Base-by-base conservation (phyloP, 1,284 basidiomycete genomes). In the Cutaneotrichosporon spelunceum region DNA sequence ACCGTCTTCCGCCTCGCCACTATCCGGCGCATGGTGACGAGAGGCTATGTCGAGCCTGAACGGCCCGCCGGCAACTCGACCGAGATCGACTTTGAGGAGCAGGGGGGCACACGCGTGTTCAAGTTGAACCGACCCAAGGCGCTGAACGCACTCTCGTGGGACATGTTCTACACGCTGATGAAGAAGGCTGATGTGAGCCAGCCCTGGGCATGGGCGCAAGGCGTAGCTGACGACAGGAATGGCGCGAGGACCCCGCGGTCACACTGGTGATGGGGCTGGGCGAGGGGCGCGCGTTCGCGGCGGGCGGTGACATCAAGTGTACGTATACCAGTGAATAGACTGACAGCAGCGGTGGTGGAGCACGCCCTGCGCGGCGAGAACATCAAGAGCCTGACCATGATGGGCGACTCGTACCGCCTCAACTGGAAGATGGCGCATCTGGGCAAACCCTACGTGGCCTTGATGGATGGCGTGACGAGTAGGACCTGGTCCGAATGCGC, bases 391-490 rank as follows among this genome's bases (percentile, higher is more conserved):
- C 9, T 50, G 26, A 29, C 86, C 21, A 96, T 91, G 79, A 96
- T 97, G 82, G 86, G 86, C 74, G 82, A 84, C 73, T 94, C 97
- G 88, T 95, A 93, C 74, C 87, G 90, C 71, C 81, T 93, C 69
- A 90, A 96, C 81, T 90, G 88, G 74, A 81, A 86, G 57, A 81
- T 97, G 53, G 89, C 91, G 2, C 83, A 84, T 0, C 80, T 91
- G 30, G 82, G 82, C 29, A 93, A 92, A 75, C 88, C 91, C 9
- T 94, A 95, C 75, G 84, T 97, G 33, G 86, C 86, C 49, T 81
- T 97, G 62, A 85, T 95, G 79, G 90, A 95, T 72, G 92, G 93
- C 13, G 84, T 88, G 61, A 91, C 90, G 72, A 70, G 89, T 84
- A 73, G 69, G 89, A 84, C 68, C 88, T 84, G 72, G 67, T 88